Evolutionary conservation across 768 basidiomycete species (phyloP).

Genomic region (Exidia glandulosa): DNA sequence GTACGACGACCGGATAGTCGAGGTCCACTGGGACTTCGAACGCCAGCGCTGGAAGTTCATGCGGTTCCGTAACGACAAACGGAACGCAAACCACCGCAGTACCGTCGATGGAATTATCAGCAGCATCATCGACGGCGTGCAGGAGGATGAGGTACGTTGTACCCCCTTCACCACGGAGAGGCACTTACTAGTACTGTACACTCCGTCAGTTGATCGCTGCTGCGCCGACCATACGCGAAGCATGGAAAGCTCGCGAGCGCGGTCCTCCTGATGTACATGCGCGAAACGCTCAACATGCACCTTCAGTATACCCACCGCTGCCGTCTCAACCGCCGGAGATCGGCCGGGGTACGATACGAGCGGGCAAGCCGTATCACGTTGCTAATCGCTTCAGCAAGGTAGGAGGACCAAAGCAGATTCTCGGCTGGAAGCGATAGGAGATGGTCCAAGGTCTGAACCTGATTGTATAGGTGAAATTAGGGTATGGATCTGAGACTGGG

Average conservation of each 20-base stretch:
- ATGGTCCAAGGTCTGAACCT: too few relatives aligned
- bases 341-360: neutral
- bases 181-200: neutral
- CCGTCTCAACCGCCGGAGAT: constrained; percentile 16
- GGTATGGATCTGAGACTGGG: too few relatives aligned
- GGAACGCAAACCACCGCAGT: constrained; percentile 74
- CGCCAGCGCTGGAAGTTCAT: constrained; percentile 71
- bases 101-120: constrained; percentile 83
- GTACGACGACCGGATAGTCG: constrained; percentile 86
- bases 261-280: neutral
- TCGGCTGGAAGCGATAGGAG: constrained; percentile 52
- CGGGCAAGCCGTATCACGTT: neutral
- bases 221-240: constrained; percentile 48
- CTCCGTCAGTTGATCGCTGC: constrained; percentile 51
- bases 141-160: constrained; percentile 64
- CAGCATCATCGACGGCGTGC: constrained; percentile 90
- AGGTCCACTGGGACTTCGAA: constrained; percentile 80
- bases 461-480: too few relatives aligned
- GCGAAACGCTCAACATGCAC: constrained; percentile 11
- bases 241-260: constrained; percentile 55
- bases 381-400: constrained; percentile 42
- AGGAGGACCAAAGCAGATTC: constrained; percentile 46
- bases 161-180: neutral
- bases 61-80: constrained; percentile 92
- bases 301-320: constrained; percentile 12